Percentiles rank a stretch among this genome's conserved stretches.
These are phyloP conservation scores for Colletotrichum australisinense DNA, from an alignment of 2,329 filamentous ascomycete species.

Conservation along the genomic window DNA sequence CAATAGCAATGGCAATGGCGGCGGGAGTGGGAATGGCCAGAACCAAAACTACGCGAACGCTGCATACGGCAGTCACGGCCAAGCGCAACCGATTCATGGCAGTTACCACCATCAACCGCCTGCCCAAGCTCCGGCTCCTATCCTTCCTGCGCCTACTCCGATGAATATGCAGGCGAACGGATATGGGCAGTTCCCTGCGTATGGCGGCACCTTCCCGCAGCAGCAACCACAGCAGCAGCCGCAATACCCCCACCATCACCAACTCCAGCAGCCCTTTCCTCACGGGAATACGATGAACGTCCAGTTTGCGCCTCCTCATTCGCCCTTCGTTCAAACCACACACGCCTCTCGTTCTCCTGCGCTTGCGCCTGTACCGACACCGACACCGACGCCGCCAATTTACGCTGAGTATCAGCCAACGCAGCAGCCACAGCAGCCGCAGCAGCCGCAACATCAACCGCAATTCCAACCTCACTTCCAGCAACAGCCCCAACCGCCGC, in stretches of 20 bases:
- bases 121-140: constrained; percentile 41
- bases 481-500: constrained; percentile 31
- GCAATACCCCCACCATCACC: constrained; percentile 16
- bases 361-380: constrained; percentile 23
- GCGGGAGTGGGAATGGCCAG: constrained; percentile 25
- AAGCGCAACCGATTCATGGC: constrained; percentile 42
- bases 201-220: constrained; percentile 40
- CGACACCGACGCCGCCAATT: not conserved
- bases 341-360: constrained; percentile 24
- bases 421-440: constrained; percentile 24
- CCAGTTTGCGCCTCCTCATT: constrained; percentile 24
- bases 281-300: constrained; percentile 25
- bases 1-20: constrained; percentile 36
- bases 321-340: constrained; percentile 19
- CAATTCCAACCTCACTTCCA: constrained; percentile 26
- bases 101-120: constrained; percentile 43
- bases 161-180: constrained; percentile 36
- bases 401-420: constrained; percentile 25
- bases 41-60: constrained; percentile 36
- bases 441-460: constrained; percentile 35
- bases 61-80: constrained; percentile 36
- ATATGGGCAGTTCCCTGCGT: constrained; percentile 35
- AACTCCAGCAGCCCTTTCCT: constrained; percentile 23
- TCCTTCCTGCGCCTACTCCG: constrained; percentile 40
- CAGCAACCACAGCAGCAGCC: constrained; percentile 40